Conservation (phyloP, 148 eudicot species). For the Vaccinium myrtillus region DNA sequence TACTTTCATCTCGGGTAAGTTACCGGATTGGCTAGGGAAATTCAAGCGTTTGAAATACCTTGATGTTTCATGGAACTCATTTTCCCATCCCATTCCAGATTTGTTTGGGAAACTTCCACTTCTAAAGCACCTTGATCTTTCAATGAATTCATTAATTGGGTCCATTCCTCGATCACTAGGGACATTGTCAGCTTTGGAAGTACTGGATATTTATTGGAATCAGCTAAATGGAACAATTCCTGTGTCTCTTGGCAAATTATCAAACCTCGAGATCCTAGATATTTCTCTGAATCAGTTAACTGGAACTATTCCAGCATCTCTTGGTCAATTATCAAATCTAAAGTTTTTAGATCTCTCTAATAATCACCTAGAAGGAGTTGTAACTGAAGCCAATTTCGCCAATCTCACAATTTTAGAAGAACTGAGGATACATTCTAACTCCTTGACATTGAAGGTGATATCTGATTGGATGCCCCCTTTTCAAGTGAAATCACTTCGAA, state of each 20-base stretch:
- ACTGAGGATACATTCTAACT: neutral
- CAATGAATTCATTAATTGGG: neutral
- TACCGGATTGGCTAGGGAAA: neutral
- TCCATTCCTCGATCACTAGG: neutral
- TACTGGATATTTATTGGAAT: too few species aligned
- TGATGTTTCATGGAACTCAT: neutral
- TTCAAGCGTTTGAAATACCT: neutral
- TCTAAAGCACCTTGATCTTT: neutral
- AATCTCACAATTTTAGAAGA: neutral
- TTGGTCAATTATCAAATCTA: too few species aligned
- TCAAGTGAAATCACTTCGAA: neutral
- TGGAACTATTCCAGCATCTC: too few species aligned
- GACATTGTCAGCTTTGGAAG: neutral
- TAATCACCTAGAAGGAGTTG: neutral
- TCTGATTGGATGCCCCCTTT: neutral
- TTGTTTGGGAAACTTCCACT: neutral
- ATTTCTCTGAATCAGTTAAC: too few species aligned
- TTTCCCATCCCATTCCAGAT: neutral
- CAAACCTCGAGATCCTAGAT: too few species aligned
- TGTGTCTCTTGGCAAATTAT: too few species aligned
- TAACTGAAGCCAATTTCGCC: neutral
- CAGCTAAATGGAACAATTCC: too few species aligned
- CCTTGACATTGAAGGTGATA: neutral
- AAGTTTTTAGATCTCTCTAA: too few species aligned
- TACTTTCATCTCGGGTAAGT: neutral